phyloP scores from a whole-genome alignment of 176 grass and related monocot genomes.

The Oryza rufipogon region DNA sequence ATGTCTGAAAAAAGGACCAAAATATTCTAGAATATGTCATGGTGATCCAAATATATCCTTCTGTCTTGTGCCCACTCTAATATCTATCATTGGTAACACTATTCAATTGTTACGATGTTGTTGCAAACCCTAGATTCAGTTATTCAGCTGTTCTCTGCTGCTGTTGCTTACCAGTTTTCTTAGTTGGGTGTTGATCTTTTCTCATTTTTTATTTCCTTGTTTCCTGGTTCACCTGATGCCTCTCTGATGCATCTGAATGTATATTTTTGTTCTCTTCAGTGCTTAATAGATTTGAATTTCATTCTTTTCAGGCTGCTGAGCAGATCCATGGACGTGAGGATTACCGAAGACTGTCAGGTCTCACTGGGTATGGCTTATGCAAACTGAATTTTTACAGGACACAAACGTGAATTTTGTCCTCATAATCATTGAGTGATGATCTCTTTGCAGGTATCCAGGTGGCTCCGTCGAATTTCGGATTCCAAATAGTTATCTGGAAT shows the following conservation, averaged over 20 bases:
- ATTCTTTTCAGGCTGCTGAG: slow-evolving; percentile 55
- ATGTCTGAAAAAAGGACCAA: slow-evolving; percentile 10
- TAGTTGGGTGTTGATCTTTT: slow-evolving; percentile 13
- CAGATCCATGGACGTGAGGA: slow-evolving; percentile 58
- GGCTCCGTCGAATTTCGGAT: slow-evolving; percentile 61
- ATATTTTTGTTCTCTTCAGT: slow-evolving; percentile 14
- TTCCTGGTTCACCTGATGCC: neutral
- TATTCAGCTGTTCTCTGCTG: slow-evolving; percentile 24
- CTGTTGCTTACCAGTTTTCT: slow-evolving; percentile 12
- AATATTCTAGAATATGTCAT: neutral
- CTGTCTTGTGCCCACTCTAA: slow-evolving; percentile 20
- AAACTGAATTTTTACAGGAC: slow-evolving; percentile 3
- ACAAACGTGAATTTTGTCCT: slow-evolving; percentile 1
- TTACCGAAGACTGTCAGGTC: slow-evolving; percentile 44
- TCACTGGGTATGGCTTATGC: slow-evolving; percentile 51
- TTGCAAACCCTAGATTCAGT: slow-evolving; percentile 16
- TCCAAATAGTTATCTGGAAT: slow-evolving; percentile 63
- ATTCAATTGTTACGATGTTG: slow-evolving; percentile 13
- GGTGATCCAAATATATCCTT: slow-evolving; percentile 12
- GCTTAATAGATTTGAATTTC: slow-evolving; percentile 36
- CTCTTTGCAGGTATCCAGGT: slow-evolving; percentile 59
- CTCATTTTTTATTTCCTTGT: slow-evolving; percentile 1
- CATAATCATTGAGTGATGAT: slow-evolving; percentile 15
- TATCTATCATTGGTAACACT: slow-evolving; percentile 25
- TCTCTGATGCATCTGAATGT: slow-evolving; percentile 13